phyloP scores from a whole-genome alignment of 2,329 filamentous ascomycete species.

The Alternaria angustiovoidea region DNA sequence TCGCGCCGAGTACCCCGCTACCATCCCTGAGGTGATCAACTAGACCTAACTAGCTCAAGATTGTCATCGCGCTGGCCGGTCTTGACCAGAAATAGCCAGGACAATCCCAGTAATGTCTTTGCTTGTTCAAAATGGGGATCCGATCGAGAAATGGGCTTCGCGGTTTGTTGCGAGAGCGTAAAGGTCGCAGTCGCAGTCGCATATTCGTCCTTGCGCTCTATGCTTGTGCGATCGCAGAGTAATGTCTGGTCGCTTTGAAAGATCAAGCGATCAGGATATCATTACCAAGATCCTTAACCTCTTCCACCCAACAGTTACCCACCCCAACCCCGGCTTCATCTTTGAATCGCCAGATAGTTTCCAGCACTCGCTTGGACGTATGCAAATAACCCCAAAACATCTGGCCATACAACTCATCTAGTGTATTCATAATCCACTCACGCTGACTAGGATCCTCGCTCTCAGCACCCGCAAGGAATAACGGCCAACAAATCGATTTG shows the following conservation, averaged over 20 bases:
- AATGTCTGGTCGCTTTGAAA: not conserved
- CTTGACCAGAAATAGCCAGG: not conserved
- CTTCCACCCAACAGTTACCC: conserved; percentile 46
- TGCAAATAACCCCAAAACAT: conserved; percentile 52
- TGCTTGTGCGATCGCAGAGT: not conserved
- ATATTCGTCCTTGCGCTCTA: not conserved
- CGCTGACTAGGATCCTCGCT: conserved; percentile 58
- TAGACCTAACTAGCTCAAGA: not conserved
- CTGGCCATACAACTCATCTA: conserved; percentile 43
- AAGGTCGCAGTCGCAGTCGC: not conserved
- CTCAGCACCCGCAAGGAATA: conserved; percentile 66
- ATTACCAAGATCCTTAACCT: conserved; percentile 43
- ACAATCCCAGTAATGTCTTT: not conserved
- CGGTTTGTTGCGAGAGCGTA: not conserved
- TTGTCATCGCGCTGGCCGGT: not conserved
- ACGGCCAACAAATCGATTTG: conserved; percentile 68
- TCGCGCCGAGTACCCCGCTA: conserved; percentile 1
- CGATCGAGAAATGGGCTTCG: too few relatives aligned
- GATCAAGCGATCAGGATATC: conserved; percentile 47
- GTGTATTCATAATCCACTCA: conserved; percentile 61
- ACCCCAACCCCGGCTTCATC: conserved; percentile 30
- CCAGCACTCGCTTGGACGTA: conserved; percentile 46
- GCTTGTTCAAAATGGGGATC: not conserved
- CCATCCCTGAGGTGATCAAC: not conserved
- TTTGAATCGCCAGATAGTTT: conserved; percentile 46